Conservation (phyloP, 805 yeast species). For the Pichia pseudocactophila region DNA sequence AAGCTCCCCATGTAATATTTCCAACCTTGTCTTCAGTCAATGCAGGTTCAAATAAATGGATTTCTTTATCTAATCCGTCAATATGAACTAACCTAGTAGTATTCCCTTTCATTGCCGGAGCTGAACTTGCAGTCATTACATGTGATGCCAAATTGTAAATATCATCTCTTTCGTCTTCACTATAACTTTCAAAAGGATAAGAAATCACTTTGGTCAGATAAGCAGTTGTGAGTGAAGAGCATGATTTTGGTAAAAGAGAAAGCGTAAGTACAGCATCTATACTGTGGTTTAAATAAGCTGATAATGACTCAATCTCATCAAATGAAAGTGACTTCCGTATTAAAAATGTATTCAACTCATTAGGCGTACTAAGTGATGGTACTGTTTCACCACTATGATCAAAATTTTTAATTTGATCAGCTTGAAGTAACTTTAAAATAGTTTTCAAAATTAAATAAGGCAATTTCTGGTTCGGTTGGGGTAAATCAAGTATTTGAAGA, state of each 20-base stretch:
- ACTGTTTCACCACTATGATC: constrained; percentile 8
- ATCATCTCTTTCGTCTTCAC: constrained; percentile 27
- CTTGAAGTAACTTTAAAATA: constrained; percentile 40
- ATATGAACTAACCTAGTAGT: constrained; percentile 51
- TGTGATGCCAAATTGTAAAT: constrained; percentile 50
- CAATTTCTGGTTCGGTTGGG: constrained; percentile 38
- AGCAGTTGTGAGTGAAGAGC: constrained; percentile 30
- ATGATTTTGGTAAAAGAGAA: constrained; percentile 1
- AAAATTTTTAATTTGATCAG: constrained; percentile 45
- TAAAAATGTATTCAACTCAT: background rate
- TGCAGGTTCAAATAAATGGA: constrained; percentile 66
- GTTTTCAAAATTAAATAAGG: constrained; percentile 37
- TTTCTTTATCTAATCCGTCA: constrained; percentile 26
- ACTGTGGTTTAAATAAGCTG: background rate
- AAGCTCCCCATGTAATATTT: constrained; percentile 93
- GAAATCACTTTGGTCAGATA: constrained; percentile 45
- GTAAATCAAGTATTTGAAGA: constrained; percentile 52
- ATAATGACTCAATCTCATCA: background rate
- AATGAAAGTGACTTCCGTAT: background rate
- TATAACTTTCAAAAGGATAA: constrained; percentile 39
- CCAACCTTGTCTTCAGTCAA: constrained; percentile 83
- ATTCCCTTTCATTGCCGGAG: constrained; percentile 75
- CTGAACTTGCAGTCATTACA: constrained; percentile 73
- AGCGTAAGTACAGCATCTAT: constrained; percentile 1
- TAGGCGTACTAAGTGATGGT: too few relatives aligned